These are phyloP conservation scores for Phytopythium litorale DNA, from an alignment of 352 stramenopile genomes.

Conservation along the genomic window DNA sequence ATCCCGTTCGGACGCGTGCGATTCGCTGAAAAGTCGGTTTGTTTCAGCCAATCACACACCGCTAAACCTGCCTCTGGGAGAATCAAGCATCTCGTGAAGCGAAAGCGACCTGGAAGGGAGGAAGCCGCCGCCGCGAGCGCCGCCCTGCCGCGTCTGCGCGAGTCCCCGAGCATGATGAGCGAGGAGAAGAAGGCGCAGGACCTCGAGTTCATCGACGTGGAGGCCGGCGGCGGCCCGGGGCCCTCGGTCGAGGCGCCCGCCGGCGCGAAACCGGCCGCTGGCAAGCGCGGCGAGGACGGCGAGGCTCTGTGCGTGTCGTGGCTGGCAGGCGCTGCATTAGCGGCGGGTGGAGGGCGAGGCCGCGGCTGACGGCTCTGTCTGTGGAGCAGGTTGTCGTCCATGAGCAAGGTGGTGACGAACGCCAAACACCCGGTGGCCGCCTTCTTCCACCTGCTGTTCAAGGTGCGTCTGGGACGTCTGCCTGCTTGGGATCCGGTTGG, in stretches of 20 bases:
- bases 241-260: conserved; percentile 5
- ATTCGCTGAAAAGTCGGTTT: too few species aligned
- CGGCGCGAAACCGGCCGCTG: conserved; percentile 14
- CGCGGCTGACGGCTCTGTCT: background rate
- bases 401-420: conserved; percentile 61
- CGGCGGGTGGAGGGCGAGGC: background rate
- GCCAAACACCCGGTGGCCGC: conserved; percentile 92
- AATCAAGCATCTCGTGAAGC: too few species aligned
- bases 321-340: background rate
- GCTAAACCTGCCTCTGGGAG: too few species aligned
- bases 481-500: background rate
- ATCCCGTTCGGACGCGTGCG: too few species aligned
- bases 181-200: conserved; percentile 63
- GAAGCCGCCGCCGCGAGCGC: background rate
- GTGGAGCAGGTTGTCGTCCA: conserved; percentile 50
- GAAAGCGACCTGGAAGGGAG: background rate
- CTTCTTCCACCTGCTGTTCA: conserved; percentile 98
- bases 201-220: conserved; percentile 80
- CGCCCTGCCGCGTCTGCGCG: background rate
- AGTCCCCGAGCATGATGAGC: conserved; percentile 35
- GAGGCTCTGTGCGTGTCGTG: conserved; percentile 49
- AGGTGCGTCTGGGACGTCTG: conserved; percentile 33
- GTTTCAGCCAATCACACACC: too few species aligned
- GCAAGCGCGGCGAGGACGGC: conserved; percentile 31
- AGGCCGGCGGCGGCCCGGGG: conserved; percentile 15